Conservation (phyloP, 257 asterid genomes). For the Penstemon barbatus region DNA sequence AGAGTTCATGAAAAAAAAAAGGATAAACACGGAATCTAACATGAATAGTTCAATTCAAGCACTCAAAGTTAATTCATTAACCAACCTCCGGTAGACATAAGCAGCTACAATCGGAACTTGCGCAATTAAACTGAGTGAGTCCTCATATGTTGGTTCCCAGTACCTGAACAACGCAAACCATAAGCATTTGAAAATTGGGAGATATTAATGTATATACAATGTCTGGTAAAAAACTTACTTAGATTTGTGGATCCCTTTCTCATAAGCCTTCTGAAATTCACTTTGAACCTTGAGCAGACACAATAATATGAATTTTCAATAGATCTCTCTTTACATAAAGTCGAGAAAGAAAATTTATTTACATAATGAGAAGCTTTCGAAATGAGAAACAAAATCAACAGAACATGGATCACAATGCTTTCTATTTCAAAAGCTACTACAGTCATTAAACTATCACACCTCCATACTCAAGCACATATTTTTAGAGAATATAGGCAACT, state of each 20-base stretch:
- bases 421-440: too few relatives aligned
- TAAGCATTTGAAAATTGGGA: slow-evolving; percentile 30
- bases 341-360: slow-evolving; percentile 3
- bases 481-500: too few relatives aligned
- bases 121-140: slow-evolving; percentile 95
- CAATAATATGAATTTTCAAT: slow-evolving; percentile 33
- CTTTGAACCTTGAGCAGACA: slow-evolving; percentile 71
- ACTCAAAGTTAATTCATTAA: slow-evolving; percentile 18
- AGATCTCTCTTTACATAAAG: slow-evolving; percentile 14
- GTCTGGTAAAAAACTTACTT: slow-evolving; percentile 56
- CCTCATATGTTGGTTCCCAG: slow-evolving; percentile 97
- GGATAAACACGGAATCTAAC: background rate
- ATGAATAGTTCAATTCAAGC: slow-evolving; percentile 21
- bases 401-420: too few relatives aligned
- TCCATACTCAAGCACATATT: too few relatives aligned
- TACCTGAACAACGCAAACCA: slow-evolving; percentile 46
- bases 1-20: background rate
- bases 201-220: slow-evolving; percentile 16
- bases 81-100: slow-evolving; percentile 94
- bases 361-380: background rate
- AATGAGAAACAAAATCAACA: slow-evolving; percentile 7
- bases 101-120: slow-evolving; percentile 89
- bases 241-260: slow-evolving; percentile 93
- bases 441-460: too few relatives aligned
- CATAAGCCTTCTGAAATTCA: slow-evolving; percentile 98